Conservation (phyloP, 2,329 filamentous ascomycete species). For the Didymella lethalis region DNA sequence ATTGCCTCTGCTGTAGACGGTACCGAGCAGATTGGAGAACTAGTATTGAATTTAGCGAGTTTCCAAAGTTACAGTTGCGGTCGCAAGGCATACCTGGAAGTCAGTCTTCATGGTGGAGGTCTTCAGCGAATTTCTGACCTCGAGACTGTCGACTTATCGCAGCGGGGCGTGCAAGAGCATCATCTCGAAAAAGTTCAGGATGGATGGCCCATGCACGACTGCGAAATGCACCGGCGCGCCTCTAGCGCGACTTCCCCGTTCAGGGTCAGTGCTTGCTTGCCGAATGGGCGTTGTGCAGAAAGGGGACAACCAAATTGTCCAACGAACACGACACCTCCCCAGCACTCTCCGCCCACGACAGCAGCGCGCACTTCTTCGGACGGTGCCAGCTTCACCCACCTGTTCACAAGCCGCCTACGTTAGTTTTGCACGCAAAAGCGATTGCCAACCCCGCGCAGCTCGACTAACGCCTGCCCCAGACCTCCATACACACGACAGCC, state of each 20-base stretch:
- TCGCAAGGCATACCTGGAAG: conserved; percentile 75
- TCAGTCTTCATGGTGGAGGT: conserved; percentile 87
- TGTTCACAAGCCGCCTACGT: conserved; percentile 9
- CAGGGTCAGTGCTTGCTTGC: conserved; percentile 51
- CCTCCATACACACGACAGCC: conserved; percentile 30
- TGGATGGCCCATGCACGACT: conserved; percentile 33
- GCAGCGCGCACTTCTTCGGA: conserved; percentile 12
- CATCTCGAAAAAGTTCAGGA: conserved; percentile 49
- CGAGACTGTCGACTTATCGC: conserved; percentile 26
- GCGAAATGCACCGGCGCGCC: conserved; percentile 29
- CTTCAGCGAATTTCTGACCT: conserved; percentile 3
- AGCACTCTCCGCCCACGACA: conserved; percentile 18
- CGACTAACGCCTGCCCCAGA: conserved; percentile 36
- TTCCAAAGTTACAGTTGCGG: conserved; percentile 21
- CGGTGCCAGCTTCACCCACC: conserved; percentile 12
- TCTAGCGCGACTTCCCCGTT: conserved; percentile 47
- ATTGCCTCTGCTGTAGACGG: conserved; percentile 98
- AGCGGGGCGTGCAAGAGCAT: conserved; percentile 30
- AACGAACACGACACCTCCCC: conserved; percentile 20
- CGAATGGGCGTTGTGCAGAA: conserved; percentile 50
- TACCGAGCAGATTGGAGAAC: conserved; percentile 98
- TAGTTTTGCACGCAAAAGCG: conserved; percentile 2
- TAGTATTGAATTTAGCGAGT: conserved; percentile 55
- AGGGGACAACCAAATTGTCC: conserved; percentile 52
- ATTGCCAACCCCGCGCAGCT: background rate